Conservation (phyloP, 805 yeast species). For the Kuraishia hungarica region DNA sequence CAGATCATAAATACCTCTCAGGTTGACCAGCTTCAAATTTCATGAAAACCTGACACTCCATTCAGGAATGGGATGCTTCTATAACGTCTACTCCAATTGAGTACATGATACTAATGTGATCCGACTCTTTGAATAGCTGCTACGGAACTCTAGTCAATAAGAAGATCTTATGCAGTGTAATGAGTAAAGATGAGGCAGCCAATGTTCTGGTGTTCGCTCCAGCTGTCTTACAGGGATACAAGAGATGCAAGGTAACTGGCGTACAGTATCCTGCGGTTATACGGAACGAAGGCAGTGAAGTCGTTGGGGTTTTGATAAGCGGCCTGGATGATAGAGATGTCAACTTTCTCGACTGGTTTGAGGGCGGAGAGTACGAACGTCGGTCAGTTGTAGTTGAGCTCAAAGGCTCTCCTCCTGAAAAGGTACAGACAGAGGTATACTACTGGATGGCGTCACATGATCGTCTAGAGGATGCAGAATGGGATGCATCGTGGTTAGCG, state of each 20-base stretch:
- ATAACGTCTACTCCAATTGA: too few species aligned
- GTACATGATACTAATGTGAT: background rate
- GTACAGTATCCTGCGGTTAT: conserved; percentile 11
- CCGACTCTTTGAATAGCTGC: conserved; percentile 4
- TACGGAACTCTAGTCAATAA: conserved; percentile 12
- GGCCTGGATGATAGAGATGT: conserved; percentile 8
- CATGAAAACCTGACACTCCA: too few species aligned
- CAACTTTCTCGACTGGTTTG: conserved; percentile 12
- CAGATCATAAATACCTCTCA: too few species aligned
- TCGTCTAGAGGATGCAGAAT: background rate
- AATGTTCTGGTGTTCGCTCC: conserved; percentile 4
- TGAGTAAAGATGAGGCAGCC: conserved; percentile 6
- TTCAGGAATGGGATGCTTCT: too few species aligned
- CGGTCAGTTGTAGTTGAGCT: background rate
- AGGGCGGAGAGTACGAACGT: conserved; percentile 7
- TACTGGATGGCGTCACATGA: background rate
- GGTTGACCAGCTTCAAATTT: too few species aligned
- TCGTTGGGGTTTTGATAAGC: conserved; percentile 7
- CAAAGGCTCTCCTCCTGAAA: background rate
- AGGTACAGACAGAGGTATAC: background rate
- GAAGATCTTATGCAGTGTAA: conserved; percentile 6
- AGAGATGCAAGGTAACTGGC: conserved; percentile 7
- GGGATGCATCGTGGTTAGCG: conserved; percentile 2
- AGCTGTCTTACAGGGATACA: conserved; percentile 8
- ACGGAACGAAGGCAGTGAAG: background rate